phyloP scores from a whole-genome alignment of 768 basidiomycete species.

The Clitopilus passeckerianus region DNA sequence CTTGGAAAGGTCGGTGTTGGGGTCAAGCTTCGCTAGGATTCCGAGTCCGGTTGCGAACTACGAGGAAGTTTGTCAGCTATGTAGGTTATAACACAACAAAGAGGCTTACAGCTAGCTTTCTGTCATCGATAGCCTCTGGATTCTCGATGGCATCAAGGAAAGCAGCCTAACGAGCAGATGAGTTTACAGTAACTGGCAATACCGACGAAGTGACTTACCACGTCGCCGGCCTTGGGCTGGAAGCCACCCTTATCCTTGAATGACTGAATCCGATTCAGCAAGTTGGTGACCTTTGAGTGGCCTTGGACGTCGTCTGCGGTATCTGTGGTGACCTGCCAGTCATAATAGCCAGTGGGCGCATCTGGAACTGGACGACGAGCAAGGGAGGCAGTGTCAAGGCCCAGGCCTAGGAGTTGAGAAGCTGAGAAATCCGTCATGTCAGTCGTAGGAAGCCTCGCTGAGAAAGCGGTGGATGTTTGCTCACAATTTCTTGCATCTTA shows the following conservation, averaged over 20 bases:
- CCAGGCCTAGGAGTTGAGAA: conserved; percentile 12
- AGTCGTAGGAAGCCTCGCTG: conserved; percentile 3
- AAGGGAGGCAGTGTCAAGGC: conserved; percentile 29
- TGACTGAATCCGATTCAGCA: conserved; percentile 18
- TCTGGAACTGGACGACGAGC: conserved; percentile 28
- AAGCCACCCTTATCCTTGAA: conserved; percentile 17
- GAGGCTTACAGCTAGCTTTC: conserved; percentile 23
- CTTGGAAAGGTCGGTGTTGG: conserved; percentile 13
- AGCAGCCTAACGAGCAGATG: conserved; percentile 17
- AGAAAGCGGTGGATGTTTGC: conserved; percentile 1
- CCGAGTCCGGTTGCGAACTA: conserved; percentile 24
- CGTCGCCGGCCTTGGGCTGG: conserved; percentile 17
- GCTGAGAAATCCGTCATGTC: not conserved
- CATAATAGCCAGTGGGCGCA: conserved; percentile 41
- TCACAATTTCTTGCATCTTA: too few species aligned
- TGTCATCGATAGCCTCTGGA: conserved; percentile 37
- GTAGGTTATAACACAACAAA: too few species aligned
- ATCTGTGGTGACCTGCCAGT: conserved; percentile 29
- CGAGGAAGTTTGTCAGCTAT: too few species aligned
- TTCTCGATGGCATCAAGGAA: conserved; percentile 22
- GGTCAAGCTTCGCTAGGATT: conserved; percentile 20
- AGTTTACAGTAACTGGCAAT: not conserved
- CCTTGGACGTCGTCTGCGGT: conserved; percentile 19
- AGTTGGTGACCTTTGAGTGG: conserved; percentile 29
- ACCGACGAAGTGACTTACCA: conserved; percentile 11